Conservation (phyloP, 2,329 filamentous ascomycete genomes). For the Pestalotiopsis sp. region DNA sequence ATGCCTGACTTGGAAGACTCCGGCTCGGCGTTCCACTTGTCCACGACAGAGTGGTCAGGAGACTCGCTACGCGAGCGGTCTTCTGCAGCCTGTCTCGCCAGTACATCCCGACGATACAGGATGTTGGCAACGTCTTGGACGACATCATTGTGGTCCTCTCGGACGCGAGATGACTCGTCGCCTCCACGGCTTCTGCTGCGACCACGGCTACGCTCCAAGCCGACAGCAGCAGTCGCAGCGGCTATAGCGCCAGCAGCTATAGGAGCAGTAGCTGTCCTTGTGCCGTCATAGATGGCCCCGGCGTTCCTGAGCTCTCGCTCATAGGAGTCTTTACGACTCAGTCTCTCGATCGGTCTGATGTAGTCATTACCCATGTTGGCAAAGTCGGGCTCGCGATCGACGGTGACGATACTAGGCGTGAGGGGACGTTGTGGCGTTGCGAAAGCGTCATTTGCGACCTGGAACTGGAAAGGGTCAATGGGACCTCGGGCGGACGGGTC, state of each 20-base stretch:
- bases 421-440: constrained; percentile 46
- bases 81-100: constrained; percentile 55
- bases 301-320: constrained; percentile 50
- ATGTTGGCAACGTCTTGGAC: constrained; percentile 61
- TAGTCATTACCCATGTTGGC: constrained; percentile 32
- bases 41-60: constrained; percentile 55
- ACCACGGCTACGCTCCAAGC: constrained; percentile 36
- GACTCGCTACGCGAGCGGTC: constrained; percentile 56
- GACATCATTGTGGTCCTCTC: constrained; percentile 40
- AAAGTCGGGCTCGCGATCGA: constrained; percentile 57
- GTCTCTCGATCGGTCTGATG: constrained; percentile 35
- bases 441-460: constrained; percentile 56
- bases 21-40: constrained; percentile 52
- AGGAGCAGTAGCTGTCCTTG: constrained; percentile 50
- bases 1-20: constrained; percentile 44
- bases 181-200: constrained; percentile 32
- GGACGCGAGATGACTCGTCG: constrained; percentile 35
- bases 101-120: constrained; percentile 57
- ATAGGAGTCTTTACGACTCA: constrained; percentile 54
- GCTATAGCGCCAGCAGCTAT: constrained; percentile 50
- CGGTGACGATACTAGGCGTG: constrained; percentile 54
- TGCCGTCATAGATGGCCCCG: constrained; percentile 45
- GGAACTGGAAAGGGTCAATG: constrained; percentile 62
- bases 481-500: constrained; percentile 30
- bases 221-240: constrained; percentile 46